A percentile compares a stretch with the other conserved stretches of the same genome.
Conservation (phyloP, 106 monocot species). For the Dendrobium nobile region DNA sequence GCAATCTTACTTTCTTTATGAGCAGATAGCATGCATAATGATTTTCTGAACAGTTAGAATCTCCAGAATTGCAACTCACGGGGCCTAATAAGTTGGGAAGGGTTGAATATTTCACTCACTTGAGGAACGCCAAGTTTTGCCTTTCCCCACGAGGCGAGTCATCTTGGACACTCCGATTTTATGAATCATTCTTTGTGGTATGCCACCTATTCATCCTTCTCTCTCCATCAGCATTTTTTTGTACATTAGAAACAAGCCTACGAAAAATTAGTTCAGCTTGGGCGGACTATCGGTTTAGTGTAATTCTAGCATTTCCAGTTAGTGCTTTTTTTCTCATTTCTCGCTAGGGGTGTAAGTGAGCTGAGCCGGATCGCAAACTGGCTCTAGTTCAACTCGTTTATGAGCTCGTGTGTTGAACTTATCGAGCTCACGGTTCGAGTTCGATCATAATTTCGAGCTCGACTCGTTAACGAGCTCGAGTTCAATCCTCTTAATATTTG, state of each 20-base stretch:
- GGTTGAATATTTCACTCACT: conserved; percentile 79
- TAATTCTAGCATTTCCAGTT: too few relatives aligned
- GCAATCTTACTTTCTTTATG: conserved; percentile 6
- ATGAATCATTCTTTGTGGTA: conserved; percentile 96
- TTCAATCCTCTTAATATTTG: too few relatives aligned
- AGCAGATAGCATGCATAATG: conserved; percentile 21
- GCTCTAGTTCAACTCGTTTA: too few relatives aligned
- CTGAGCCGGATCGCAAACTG: too few relatives aligned
- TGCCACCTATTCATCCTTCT: not conserved
- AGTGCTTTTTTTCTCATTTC: too few relatives aligned
- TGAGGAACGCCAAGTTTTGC: conserved; percentile 97
- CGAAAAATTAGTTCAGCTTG: not conserved
- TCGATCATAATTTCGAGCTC: too few relatives aligned
- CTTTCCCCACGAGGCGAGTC: conserved; percentile 97
- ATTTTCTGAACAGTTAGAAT: conserved; percentile 86
- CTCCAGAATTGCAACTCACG: conserved; percentile 82
- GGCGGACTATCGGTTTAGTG: too few relatives aligned
- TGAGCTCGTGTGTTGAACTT: too few relatives aligned
- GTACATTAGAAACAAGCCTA: not conserved
- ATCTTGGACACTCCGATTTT: conserved; percentile 99
- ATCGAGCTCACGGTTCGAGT: too few relatives aligned
- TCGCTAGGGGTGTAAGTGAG: too few relatives aligned
- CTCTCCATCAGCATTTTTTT: not conserved
- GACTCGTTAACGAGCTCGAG: too few relatives aligned
- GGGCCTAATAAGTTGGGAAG: conserved; percentile 88